Base-by-base conservation (phyloP, 441 rosid species). In the Cnidoscolus chayamansa region DNA sequence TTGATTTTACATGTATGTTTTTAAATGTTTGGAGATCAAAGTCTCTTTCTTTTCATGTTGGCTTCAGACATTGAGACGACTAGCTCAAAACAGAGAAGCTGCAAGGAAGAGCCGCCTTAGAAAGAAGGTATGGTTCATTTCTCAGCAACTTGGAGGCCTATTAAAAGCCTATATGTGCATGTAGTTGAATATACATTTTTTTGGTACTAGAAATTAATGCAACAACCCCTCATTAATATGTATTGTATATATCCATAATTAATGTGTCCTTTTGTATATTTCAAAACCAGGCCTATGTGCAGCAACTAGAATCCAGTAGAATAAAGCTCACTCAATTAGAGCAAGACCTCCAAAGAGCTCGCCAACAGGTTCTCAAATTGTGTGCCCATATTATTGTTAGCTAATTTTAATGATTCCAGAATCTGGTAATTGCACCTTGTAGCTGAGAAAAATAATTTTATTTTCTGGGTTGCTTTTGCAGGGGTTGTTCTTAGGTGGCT, bases 21-120 rank as follows among this genome's bases (percentile, higher is more conserved):
- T 50, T 65, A 2, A 16, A 16, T 61, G 4, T 67, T 51, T 72
- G 49, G 58, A 63, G 61, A 35, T 48, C 10, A 71, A 71, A 71
- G 51, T 19, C 40, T 67, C 10, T 76, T 71, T 0, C 65, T 19
- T 66, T 49, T 55, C 31, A 65, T 81, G 65, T 71, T 65, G 68
- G 59, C 71, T 71, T 72, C 86, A 95, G 99, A 93, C 94, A 72
- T 71, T 93, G 82, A 93, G 99, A 81, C 92, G 99, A 81, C 90
- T 95, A 35, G 99, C 99, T 84, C 99, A 95, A 79, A 95, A 95
- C 88, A 89, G 99, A 82, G 99, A 95, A 81, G 99, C 99, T 73
- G 99, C 99, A 66, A 87, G 96, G 79, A 95, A 95, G 79, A 95
- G 99, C 85, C 88, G 99, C 77, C 78, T 95, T 16, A 87, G 99